Base-by-base conservation (phyloP, 2,329 filamentous ascomycete genomes). In the Aspergillus hortae region DNA sequence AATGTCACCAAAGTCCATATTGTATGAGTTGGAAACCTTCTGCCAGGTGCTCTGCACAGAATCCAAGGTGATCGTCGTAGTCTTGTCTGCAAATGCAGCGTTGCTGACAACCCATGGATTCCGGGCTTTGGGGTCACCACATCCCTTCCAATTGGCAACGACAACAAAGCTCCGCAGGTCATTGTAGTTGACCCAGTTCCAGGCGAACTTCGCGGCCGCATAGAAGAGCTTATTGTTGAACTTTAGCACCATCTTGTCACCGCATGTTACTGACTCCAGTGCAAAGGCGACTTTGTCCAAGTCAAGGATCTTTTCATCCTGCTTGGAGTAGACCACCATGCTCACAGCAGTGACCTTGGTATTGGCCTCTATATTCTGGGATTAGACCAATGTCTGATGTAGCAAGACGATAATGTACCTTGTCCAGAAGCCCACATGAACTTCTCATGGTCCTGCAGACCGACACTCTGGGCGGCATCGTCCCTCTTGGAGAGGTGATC, bases 181-280 rank as follows among this genome's bases (percentile, higher is more conserved):
- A 15, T 53, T 47, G n/a, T 46, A 53, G 38, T 53, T 53, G 14
- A 53, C 51, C 51, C 51, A 53, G 15, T 32, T 7, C 51, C 51
- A 53, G 4, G 51, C 51, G 1, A 44, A 17, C 44, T 53, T 53
- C 10, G 51, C 51, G 3, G 51, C 51, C 10, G 40, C n/a, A 17
- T 53, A 53, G 43, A 53, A 51, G 17, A 53, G 47, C 19, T 7
- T n/a, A 21, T 47, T 44, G 14, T 53, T 53, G 44, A 53, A 53
- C 17, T 46, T 40, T 3, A 53, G 27, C 5, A 30, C 36, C 21
- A 53, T 42, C 7, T 46, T 40, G n/a, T 42, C 51, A n/a, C 19
- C 43, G 30, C 51, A 53, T 27, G 33, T 50, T 36, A 49, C 51
- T 4, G 47, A 23, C 6, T 50, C 51, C 10, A 53, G 38, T 12